Evolutionary conservation across 257 asterid genomes (phyloP), one percentile per base, ranked within the genome.

Genomic region (Thymus mandschuricus): DNA sequence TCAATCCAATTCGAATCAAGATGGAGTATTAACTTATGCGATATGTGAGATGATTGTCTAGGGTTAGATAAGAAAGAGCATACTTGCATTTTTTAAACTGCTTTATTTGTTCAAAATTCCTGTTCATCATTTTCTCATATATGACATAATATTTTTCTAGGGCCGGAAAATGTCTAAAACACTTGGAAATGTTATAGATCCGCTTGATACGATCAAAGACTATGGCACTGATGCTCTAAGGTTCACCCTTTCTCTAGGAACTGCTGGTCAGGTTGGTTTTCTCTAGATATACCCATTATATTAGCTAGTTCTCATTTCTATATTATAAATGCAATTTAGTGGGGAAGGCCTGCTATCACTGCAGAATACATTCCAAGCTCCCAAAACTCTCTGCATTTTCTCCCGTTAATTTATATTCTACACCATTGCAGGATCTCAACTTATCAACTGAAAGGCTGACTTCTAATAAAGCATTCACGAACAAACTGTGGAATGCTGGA

Each of bases 401-500:
- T 10, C 71, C 34, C 60, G 35, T 66, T 50, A 10, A 10, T 62
- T 69, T 58, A 11, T 68, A 30, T 55, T 66, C n/a, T 66, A 70
- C 64, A 52, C 70, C 79, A 71, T 55, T 55, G 66, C 76, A 94
- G 99, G 99, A 94, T 86, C 86, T 94, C 63, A 91, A 94, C 80
- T 82, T 94, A 74, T 94, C 99, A 51, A 79, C 75, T 15, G 97
- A 94, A 80, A 88, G 99, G 80, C 81, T 94, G 84, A 78, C 80
- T 66, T 85, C 99, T 74, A 94, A 83, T 81, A 94, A 91, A 88
- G 97, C 96, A 34, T 94, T 94, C 86, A 91, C 97, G 85, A 94
- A 94, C 86, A 94, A 94, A 84, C 81, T 94, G 50, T 94, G 99
- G 99, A 94, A 94, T 77, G 99, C 97, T 76, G 99, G 97, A 80